phyloP scores from a whole-genome alignment of 345 rosid species.

The Euphorbia pulcherrima region DNA sequence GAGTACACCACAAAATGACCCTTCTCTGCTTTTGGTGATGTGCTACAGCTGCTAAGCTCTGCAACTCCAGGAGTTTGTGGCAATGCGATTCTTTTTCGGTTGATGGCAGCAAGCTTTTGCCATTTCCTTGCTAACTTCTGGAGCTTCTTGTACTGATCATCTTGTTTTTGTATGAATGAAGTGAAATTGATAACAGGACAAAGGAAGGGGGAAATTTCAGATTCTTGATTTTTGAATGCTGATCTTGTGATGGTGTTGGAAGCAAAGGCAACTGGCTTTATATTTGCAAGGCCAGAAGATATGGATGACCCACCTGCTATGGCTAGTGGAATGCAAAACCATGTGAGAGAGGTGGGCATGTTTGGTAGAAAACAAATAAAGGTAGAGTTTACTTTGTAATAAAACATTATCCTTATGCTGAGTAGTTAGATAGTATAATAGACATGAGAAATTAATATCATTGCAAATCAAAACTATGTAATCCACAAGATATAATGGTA shows the following conservation, averaged over 20 bases:
- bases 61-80: not conserved
- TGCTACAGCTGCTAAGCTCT: not conserved
- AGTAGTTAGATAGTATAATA: not conserved
- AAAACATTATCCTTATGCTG: too few relatives aligned
- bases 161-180: slow-evolving; percentile 1
- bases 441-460: too few relatives aligned
- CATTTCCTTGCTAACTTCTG: slow-evolving; percentile 15
- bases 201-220: not conserved
- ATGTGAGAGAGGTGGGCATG: not conserved
- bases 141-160: slow-evolving; percentile 16
- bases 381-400: too few relatives aligned
- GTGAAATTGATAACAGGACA: not conserved
- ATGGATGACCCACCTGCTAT: not conserved
- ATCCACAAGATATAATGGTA: too few relatives aligned
- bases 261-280: not conserved
- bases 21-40: not conserved
- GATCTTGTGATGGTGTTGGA: too few relatives aligned
- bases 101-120: slow-evolving; percentile 1
- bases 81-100: slow-evolving; percentile 2
- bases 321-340: not conserved
- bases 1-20: slow-evolving; percentile 16
- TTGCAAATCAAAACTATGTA: too few relatives aligned
- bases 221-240: not conserved
- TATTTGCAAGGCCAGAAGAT: not conserved
- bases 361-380: too few relatives aligned